Percentiles rank a stretch among this genome's conserved stretches.
phyloP scores from a whole-genome alignment of 1,284 basidiomycete species.

The Sphaerobolus stellatus region DNA sequence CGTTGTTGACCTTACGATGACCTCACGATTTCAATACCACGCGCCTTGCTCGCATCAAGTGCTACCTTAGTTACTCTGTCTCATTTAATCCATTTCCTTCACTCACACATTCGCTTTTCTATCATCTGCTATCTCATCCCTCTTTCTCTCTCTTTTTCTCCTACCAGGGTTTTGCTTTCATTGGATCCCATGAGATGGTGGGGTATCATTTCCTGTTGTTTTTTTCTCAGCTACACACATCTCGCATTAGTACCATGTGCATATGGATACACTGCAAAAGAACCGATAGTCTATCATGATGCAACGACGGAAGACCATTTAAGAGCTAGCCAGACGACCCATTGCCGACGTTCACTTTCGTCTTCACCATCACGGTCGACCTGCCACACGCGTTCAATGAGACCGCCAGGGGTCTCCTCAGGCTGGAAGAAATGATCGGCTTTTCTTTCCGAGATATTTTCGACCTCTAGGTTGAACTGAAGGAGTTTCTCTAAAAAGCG shows the following conservation, averaged over 20 bases:
- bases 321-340: constrained; percentile 67
- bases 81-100: background rate
- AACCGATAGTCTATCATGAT: too few species aligned
- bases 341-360: constrained; percentile 61
- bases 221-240: background rate
- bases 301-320: constrained; percentile 42
- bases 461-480: constrained; percentile 1
- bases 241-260: too few species aligned
- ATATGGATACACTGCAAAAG: background rate
- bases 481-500: constrained; percentile 48
- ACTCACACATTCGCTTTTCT: background rate
- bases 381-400: constrained; percentile 47
- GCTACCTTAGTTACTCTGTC: background rate
- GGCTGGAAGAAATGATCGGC: constrained; percentile 51
- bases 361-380: constrained; percentile 52
- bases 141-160: background rate
- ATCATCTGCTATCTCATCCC: too few species aligned
- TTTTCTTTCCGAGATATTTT: constrained; percentile 14
- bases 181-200: background rate
- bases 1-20: background rate
- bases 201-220: background rate
- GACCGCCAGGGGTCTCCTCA: constrained; percentile 38
- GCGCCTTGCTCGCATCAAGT: background rate
- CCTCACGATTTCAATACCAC: background rate
- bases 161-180: background rate